Conservation (phyloP, 1,139 yeast species). For the Blastobotrys illinoisensis region DNA sequence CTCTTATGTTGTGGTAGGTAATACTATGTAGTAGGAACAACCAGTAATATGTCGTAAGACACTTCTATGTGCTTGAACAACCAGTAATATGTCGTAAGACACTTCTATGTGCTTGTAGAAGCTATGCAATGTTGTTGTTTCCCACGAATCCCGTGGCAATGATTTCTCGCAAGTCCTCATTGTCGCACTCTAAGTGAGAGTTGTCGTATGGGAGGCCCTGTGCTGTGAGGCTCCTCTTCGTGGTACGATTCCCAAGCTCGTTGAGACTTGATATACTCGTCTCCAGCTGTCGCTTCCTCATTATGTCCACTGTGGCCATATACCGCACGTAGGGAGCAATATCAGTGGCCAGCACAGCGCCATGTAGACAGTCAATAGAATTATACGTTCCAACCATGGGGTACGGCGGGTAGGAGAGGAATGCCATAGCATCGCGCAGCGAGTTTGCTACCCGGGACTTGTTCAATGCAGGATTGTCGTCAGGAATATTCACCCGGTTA, state of each 20-base stretch:
- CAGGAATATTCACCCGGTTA: background rate
- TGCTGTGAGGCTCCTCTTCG: constrained; percentile 23
- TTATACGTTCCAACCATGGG: constrained; percentile 12
- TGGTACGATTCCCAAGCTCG: constrained; percentile 2
- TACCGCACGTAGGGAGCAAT: constrained; percentile 27
- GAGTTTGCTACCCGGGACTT: constrained; percentile 1
- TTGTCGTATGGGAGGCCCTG: constrained; percentile 20
- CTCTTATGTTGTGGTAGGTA: background rate
- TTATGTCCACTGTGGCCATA: constrained; percentile 26
- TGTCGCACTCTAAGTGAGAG: constrained; percentile 17
- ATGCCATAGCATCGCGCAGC: constrained; percentile 19
- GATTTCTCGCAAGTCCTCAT: constrained; percentile 17
- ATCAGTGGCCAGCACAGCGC: constrained; percentile 19
- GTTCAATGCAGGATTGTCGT: background rate
- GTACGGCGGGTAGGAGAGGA: constrained; percentile 15
- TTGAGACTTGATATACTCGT: background rate
- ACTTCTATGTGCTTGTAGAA: background rate
- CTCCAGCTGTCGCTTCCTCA: constrained; percentile 9
- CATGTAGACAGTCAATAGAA: constrained; percentile 17
- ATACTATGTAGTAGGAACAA: no score
- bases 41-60: no score
- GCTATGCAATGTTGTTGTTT: background rate
- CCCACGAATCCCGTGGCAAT: background rate
- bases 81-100: no score
- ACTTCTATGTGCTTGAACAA: background rate